A percentile compares a stretch with the other conserved stretches of the same genome.
phyloP scores from a whole-genome alignment of 2,329 filamentous ascomycete genomes.

The Phyllosticta citriasiana region DNA sequence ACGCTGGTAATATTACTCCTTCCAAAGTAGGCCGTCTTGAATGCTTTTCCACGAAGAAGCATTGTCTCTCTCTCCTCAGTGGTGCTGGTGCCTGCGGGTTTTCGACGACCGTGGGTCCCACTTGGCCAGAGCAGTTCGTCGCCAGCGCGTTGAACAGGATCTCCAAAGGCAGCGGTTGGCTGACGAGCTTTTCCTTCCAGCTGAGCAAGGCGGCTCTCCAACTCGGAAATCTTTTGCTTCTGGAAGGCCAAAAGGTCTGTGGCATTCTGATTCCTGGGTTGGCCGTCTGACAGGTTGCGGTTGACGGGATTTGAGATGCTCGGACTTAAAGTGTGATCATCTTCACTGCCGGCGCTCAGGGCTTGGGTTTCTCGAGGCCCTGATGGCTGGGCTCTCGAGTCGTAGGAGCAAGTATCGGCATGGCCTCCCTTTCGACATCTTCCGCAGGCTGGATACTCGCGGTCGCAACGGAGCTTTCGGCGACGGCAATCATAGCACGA shows the following conservation, averaged over 20 bases:
- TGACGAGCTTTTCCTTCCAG: slow-evolving; percentile 19
- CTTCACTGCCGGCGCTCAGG: slow-evolving; percentile 9
- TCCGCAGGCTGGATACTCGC: slow-evolving; percentile 34
- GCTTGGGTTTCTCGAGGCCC: neutral
- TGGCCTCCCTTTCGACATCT: slow-evolving; percentile 35
- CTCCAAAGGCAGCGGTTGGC: slow-evolving; percentile 12
- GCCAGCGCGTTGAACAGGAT: slow-evolving; percentile 9
- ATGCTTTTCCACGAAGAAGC: slow-evolving; percentile 33
- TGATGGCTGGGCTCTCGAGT: slow-evolving; percentile 20
- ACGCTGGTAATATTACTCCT: slow-evolving; percentile 29
- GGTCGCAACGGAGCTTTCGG: slow-evolving; percentile 39
- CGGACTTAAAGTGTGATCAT: slow-evolving; percentile 8
- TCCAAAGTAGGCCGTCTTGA: slow-evolving; percentile 37
- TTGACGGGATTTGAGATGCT: slow-evolving; percentile 8
- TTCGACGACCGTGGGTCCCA: slow-evolving; percentile 11
- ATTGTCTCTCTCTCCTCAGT: slow-evolving; percentile 24
- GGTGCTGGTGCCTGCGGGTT: neutral
- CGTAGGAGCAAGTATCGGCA: slow-evolving; percentile 32
- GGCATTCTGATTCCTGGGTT: neutral
- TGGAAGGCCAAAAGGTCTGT: slow-evolving; percentile 17
- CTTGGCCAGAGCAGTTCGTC: slow-evolving; percentile 8
- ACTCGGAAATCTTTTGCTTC: slow-evolving; percentile 19
- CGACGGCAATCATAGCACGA: slow-evolving; percentile 38
- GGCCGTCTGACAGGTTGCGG: neutral
- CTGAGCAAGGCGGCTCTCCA: slow-evolving; percentile 22